Evolutionary conservation across 495 filamentous ascomycete species (phyloP), one percentile per base, ranked within the genome.

Genomic region (Aspergillus indologenus): DNA sequence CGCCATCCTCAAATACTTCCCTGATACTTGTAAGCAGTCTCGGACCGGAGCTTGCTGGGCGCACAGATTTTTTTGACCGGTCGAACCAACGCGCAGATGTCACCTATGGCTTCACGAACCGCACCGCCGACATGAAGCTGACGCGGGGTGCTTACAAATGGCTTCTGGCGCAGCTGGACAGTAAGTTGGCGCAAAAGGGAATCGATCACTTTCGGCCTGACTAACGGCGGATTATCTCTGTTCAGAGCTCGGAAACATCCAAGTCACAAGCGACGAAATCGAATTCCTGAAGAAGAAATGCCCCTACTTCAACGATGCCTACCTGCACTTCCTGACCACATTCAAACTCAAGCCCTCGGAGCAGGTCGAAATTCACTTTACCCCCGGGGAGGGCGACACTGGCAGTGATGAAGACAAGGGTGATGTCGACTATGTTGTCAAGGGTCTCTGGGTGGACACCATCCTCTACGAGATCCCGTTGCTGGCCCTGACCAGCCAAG

Each of bases 391-490:
- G 8, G 12, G 34, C 12, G 86, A 90, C 61, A 85, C 82, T 0
- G 86, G 83, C 23, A 81, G 82, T 53, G 86, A 90, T 53, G 75
- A 80, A 1, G 89, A 92, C 52, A 59, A 86, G 43, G 95, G 95
- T 22, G 85, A 89, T 54, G 63, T 97, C 45, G 75, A 85, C 61
- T 84, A 97, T 56, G 68, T 83, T 21, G 83, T 92, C 57, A 83
- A 84, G 64, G 94, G 94, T 19, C 80, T 85, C 53, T 98, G 94
- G 94, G 81, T 91, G 8, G 93, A 97, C 51, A 96, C 94, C 0
- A 98, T 98, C 49, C 84, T 98, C 50, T 98, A 98, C 72, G 94
- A 98, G 75, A 96, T 98, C 58, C 95, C 94, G 0, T 79, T 98
- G 22, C 83, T 98, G 19, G 90, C 95, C 2, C 74, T 98, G 56